Conservation (phyloP, 2,329 filamentous ascomycete species). For the Fusarium irregulare region DNA sequence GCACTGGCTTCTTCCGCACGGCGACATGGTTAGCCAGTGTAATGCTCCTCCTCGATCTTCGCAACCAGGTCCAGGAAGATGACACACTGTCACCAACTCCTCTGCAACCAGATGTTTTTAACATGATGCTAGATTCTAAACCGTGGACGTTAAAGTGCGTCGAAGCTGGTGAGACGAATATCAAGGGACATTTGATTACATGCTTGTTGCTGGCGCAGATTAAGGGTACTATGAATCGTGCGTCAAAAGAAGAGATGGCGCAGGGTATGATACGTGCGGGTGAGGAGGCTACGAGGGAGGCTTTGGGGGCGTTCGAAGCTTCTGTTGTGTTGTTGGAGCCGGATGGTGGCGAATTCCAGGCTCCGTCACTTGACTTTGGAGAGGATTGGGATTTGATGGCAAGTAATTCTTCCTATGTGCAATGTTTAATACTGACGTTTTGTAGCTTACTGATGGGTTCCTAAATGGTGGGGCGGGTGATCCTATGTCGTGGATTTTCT, state of each 20-base stretch:
- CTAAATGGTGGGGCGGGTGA: constrained; percentile 10
- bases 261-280: constrained; percentile 52
- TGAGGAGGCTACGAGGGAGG: constrained; percentile 50
- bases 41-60: constrained; percentile 56
- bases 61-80: constrained; percentile 55
- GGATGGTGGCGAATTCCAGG: background rate
- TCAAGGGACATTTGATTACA: constrained; percentile 62
- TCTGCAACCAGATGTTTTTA: constrained; percentile 56
- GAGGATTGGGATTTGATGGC: constrained; percentile 47
- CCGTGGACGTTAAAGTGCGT: constrained; percentile 55
- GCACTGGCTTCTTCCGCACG: constrained; percentile 56
- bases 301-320: constrained; percentile 51
- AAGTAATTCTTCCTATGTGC: background rate
- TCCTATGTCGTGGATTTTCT: constrained; percentile 24
- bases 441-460: constrained; percentile 23
- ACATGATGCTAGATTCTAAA: constrained; percentile 55
- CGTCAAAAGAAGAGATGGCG: constrained; percentile 50
- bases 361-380: constrained; percentile 7
- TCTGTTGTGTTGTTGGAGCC: constrained; percentile 37
- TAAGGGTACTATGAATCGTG: constrained; percentile 53
- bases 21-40: constrained; percentile 51
- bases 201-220: constrained; percentile 52
- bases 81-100: constrained; percentile 50
- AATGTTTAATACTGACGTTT: background rate
- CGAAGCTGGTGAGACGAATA: constrained; percentile 64